These are phyloP conservation scores for Olyra latifolia DNA, from an alignment of 176 grass and related monocot genomes.

Conservation along the genomic window DNA sequence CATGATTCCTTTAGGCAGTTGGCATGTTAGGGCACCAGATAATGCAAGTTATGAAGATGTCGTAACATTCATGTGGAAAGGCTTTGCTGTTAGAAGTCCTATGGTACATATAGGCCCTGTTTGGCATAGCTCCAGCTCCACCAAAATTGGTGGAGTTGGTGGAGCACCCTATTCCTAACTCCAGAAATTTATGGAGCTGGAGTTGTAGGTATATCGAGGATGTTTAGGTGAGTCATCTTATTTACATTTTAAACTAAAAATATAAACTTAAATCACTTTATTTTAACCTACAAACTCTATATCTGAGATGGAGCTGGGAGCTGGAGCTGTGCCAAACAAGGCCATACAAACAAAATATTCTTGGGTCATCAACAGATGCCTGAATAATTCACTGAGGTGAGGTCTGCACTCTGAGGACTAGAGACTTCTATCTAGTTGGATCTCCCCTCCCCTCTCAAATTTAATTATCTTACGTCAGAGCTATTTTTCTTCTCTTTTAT, in stretches of 20 bases:
- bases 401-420: background rate
- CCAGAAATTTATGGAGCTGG: no score
- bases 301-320: no score
- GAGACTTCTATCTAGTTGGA: background rate
- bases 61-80: background rate
- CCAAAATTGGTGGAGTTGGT: no score
- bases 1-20: background rate
- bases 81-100: background rate
- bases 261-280: no score
- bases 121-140: no score
- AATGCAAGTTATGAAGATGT: background rate
- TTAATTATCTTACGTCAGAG: background rate
- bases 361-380: background rate
- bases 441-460: background rate
- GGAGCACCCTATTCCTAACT: no score
- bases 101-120: background rate
- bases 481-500: no score
- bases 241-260: no score
- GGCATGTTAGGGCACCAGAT: background rate
- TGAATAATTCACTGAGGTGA: background rate
- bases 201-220: no score
- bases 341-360: background rate
- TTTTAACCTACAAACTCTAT: no score
- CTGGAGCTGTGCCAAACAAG: no score
- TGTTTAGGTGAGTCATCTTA: no score